A percentile compares a stretch with the other conserved stretches of the same genome.
These are phyloP conservation scores for Clitoria ternatea DNA, from an alignment of 306 rosid species.

Conservation along the genomic window DNA sequence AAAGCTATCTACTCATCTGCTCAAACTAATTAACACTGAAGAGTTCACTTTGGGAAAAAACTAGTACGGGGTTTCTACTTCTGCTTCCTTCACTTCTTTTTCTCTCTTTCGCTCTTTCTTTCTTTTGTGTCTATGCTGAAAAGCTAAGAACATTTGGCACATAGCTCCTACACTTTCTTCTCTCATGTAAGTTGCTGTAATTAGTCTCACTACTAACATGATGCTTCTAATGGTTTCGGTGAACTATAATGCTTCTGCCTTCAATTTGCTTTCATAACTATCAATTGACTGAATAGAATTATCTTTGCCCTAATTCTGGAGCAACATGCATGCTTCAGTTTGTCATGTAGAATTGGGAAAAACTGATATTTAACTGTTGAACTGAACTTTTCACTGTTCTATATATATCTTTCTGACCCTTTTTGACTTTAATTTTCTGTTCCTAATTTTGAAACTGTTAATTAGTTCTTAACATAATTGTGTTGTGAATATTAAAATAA, in stretches of 20 bases:
- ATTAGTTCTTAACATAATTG: not conserved
- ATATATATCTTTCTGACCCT: not conserved
- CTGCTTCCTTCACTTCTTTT: not conserved
- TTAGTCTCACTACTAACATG: not conserved
- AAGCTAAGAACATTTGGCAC: not conserved
- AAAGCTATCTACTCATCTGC: constrained; percentile 23
- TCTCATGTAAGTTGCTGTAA: constrained; percentile 31
- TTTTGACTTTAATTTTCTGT: not conserved
- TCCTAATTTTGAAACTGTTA: not conserved
- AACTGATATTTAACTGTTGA: constrained; percentile 7
- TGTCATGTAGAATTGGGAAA: constrained; percentile 8
- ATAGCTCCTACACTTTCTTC: constrained; percentile 15
- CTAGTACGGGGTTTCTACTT: not conserved
- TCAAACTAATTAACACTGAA: constrained; percentile 24
- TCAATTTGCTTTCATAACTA: constrained; percentile 16
- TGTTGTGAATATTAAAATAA: not conserved
- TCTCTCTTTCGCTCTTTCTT: too few species aligned
- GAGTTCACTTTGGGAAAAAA: constrained; percentile 14
- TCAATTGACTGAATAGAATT: not conserved
- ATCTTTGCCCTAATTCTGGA: constrained; percentile 34
- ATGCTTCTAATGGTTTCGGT: constrained; percentile 21
- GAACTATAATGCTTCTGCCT: constrained; percentile 15
- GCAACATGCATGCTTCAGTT: not conserved
- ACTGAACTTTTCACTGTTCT: not conserved
- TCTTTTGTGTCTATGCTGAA: constrained; percentile 18